These are phyloP conservation scores for Hypoxylon sp. DNA, from an alignment of 2,329 filamentous ascomycete genomes.

Conservation along the genomic window DNA sequence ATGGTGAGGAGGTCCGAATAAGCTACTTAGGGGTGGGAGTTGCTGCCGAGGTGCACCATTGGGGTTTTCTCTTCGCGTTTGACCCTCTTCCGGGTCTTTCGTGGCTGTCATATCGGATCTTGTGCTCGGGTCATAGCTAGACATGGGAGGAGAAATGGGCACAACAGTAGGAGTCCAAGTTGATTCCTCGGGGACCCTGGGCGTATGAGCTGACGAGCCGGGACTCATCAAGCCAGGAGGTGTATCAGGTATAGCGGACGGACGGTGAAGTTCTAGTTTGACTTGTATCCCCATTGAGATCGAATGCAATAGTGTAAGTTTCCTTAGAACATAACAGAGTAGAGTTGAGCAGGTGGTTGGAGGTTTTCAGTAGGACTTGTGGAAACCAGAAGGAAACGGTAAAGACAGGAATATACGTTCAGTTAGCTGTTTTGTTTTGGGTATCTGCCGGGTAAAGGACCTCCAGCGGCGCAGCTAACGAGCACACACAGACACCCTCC, in stretches of 20 bases:
- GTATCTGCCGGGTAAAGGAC: slow-evolving; percentile 47
- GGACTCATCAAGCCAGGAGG: slow-evolving; percentile 68
- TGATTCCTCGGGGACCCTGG: slow-evolving; percentile 63
- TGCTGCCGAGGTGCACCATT: slow-evolving; percentile 60
- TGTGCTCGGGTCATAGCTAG: slow-evolving; percentile 67
- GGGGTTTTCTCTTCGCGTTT: slow-evolving; percentile 55
- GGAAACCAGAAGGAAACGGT: slow-evolving; percentile 28
- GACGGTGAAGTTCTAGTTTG: slow-evolving; percentile 65
- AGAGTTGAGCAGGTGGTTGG: slow-evolving; percentile 17
- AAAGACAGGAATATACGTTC: slow-evolving; percentile 32
- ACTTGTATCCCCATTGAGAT: slow-evolving; percentile 70
- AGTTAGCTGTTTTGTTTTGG: slow-evolving; percentile 41
- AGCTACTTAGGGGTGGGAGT: slow-evolving; percentile 70
- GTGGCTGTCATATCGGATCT: slow-evolving; percentile 61
- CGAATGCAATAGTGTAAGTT: slow-evolving; percentile 38
- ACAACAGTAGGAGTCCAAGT: slow-evolving; percentile 59
- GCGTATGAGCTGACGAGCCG: slow-evolving; percentile 64
- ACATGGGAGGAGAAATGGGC: slow-evolving; percentile 70
- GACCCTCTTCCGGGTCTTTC: slow-evolving; percentile 58
- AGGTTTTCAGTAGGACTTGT: slow-evolving; percentile 26
- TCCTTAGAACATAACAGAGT: slow-evolving; percentile 47
- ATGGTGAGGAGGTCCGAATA: slow-evolving; percentile 66
- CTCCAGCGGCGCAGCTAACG: slow-evolving; percentile 47
- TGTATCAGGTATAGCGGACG: slow-evolving; percentile 66
- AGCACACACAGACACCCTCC: slow-evolving; percentile 47